Evolutionary conservation across 768 basidiomycete species (phyloP), one percentile per base, ranked within the genome.

Genomic region (Termitomyces sp.): DNA sequence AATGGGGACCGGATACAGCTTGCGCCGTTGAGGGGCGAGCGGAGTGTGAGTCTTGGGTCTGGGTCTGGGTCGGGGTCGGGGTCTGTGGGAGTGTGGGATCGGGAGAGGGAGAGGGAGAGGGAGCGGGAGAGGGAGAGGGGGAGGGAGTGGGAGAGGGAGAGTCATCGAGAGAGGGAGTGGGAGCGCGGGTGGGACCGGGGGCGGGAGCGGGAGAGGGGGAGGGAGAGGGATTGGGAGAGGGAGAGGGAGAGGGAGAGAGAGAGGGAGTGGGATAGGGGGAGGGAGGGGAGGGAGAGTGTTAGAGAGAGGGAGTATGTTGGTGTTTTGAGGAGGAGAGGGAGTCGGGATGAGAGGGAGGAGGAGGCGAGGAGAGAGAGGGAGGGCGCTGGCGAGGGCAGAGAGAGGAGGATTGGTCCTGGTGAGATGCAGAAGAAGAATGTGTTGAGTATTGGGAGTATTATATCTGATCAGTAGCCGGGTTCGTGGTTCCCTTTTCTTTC

Each of bases 371-470:
- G 44, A 35, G 63, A 56, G 30, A 55, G 81, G 70, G 54, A 22
- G 14, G 35, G n/a, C 45, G 30, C 28, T 26, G 44, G 35, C 49
- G 54, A 24, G 50, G 58, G 45, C 59, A 61, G 47, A 30, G 66
- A 16, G 68, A 62, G 46, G n/a, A 48, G 28, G 64, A 61, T 24
- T 64, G 63, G n/a, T 58, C 64, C 35, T 53, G 44, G 58, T 57
- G 42, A 63, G 65, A 44, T 49, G 54, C 73, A 77, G 40, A 87
- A 86, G 77, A 87, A 83, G 72, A 87, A 85, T 63, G 80, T 78
- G 55, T 65, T 88, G 72, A 86, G 84, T 63, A 88, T 88, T 61
- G 84, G 84, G 55, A 86, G 83, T 64, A 88, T 88, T 56, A 86
- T 87, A 56, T 85, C 83, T 7, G 58, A 63, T 36, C 55, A 58